A percentile compares a stretch with the other conserved stretches of the same genome.
Conservation (phyloP, 1,284 basidiomycete genomes). For the Tilletia walkeri region DNA sequence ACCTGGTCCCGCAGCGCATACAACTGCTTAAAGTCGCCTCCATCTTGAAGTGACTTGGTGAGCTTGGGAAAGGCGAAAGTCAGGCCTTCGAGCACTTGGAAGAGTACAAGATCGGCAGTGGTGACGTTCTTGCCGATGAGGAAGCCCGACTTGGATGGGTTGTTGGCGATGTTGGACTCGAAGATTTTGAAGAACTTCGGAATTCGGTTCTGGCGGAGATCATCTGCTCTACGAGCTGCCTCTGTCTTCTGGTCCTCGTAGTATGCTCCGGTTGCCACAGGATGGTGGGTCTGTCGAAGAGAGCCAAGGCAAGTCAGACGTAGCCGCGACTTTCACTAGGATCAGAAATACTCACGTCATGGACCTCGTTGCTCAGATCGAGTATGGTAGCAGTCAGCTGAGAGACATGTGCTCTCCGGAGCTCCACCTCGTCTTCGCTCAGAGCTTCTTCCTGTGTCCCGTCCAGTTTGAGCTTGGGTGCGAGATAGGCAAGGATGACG, state of each 20-base stretch:
- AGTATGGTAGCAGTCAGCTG: conserved; percentile 60
- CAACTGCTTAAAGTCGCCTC: conserved; percentile 51
- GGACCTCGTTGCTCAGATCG: conserved; percentile 60
- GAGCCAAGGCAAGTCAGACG: conserved; percentile 10
- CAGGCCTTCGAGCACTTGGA: conserved; percentile 58
- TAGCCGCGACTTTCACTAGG: conserved; percentile 18
- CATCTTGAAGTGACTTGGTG: conserved; percentile 48
- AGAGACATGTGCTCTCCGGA: conserved; percentile 51
- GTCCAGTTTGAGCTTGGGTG: conserved; percentile 55
- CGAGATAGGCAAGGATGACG: conserved; percentile 59
- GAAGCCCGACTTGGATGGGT: conserved; percentile 41
- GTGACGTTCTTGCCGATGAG: conserved; percentile 58
- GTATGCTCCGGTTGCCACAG: conserved; percentile 28
- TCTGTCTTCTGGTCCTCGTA: conserved; percentile 62
- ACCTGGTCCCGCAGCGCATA: conserved; percentile 40
- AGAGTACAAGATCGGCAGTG: conserved; percentile 61
- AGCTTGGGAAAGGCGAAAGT: conserved; percentile 61
- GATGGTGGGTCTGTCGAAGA: conserved; percentile 28
- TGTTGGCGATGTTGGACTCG: conserved; percentile 38
- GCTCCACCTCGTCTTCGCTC: conserved; percentile 26
- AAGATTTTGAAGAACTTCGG: conserved; percentile 60
- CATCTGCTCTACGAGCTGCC: conserved; percentile 54
- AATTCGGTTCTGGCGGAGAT: conserved; percentile 59
- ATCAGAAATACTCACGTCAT: conserved; percentile 31
- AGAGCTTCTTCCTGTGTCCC: conserved; percentile 30